phyloP scores from a whole-genome alignment of 2,329 filamentous ascomycete genomes.

The Colletotrichum sp. region DNA sequence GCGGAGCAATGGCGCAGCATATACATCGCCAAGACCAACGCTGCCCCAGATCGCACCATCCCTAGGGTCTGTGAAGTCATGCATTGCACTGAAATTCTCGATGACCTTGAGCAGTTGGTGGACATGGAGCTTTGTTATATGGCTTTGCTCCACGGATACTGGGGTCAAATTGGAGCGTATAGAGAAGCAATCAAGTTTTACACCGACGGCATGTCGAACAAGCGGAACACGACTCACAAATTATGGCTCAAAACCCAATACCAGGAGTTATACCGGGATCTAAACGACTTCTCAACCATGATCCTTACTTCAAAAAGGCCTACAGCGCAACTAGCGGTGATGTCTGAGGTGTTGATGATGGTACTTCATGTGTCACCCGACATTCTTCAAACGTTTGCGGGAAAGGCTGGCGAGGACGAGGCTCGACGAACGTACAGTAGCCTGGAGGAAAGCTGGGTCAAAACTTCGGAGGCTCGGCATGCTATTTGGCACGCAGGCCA shows the following conservation, averaged over 20 bases:
- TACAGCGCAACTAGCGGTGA: slow-evolving; percentile 14
- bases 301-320: slow-evolving; percentile 18
- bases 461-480: slow-evolving; percentile 35
- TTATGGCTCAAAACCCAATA: slow-evolving; percentile 34
- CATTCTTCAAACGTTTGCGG: slow-evolving; percentile 45
- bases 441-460: slow-evolving; percentile 38
- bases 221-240: slow-evolving; percentile 22
- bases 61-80: slow-evolving; percentile 13
- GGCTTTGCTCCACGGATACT: slow-evolving; percentile 32
- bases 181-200: slow-evolving; percentile 34
- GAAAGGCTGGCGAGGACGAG: slow-evolving; percentile 43
- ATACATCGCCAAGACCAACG: slow-evolving; percentile 10
- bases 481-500: slow-evolving; percentile 33
- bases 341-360: slow-evolving; percentile 20
- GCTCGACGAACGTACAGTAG: slow-evolving; percentile 36
- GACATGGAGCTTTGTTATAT: slow-evolving; percentile 34
- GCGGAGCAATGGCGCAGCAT: slow-evolving; percentile 29
- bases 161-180: slow-evolving; percentile 34
- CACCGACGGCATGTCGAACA: slow-evolving; percentile 9
- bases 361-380: slow-evolving; percentile 46
- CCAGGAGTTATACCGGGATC: slow-evolving; percentile 33
- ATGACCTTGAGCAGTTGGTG: slow-evolving; percentile 22
- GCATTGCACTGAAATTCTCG: slow-evolving; percentile 19
- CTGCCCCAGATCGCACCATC: not conserved
- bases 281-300: slow-evolving; percentile 28